phyloP scores from a whole-genome alignment of 495 filamentous ascomycete species.

The Penicillium simplicissimum region DNA sequence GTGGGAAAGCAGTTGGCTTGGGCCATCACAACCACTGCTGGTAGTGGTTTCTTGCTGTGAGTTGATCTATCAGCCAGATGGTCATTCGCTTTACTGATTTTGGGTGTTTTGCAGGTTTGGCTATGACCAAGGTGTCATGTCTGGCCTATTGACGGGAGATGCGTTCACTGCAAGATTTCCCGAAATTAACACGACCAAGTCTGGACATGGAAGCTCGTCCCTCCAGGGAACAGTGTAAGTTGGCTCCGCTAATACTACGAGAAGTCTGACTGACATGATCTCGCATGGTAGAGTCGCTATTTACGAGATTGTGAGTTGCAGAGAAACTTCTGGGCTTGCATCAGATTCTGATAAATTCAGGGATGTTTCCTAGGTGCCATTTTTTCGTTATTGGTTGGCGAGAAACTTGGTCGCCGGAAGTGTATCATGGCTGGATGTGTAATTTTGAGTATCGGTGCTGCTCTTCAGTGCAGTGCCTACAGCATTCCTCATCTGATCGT shows the following conservation, averaged over 20 bases:
- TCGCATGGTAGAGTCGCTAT: constrained; percentile 31
- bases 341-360: constrained; percentile 24
- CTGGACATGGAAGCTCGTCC: constrained; percentile 35
- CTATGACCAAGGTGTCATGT: constrained; percentile 50
- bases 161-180: constrained; percentile 36
- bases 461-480: constrained; percentile 55
- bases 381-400: constrained; percentile 49
- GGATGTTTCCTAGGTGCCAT: constrained; percentile 62
- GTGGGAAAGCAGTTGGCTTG: constrained; percentile 28
- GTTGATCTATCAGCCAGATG: neutral
- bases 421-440: constrained; percentile 52
- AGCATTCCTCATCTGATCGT: constrained; percentile 53
- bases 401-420: constrained; percentile 54
- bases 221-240: constrained; percentile 41
- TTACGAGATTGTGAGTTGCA: constrained; percentile 37
- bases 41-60: constrained; percentile 43
- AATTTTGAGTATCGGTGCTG: constrained; percentile 56
- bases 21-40: constrained; percentile 44
- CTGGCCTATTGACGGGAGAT: constrained; percentile 36
- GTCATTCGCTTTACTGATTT: neutral
- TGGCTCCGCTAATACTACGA: neutral
- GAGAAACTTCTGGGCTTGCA: neutral
- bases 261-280: neutral
- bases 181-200: constrained; percentile 35
- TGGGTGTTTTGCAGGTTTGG: constrained; percentile 30